These are phyloP conservation scores for Fusarium sp. DNA, from an alignment of 2,329 filamentous ascomycete species.

Conservation along the genomic window DNA sequence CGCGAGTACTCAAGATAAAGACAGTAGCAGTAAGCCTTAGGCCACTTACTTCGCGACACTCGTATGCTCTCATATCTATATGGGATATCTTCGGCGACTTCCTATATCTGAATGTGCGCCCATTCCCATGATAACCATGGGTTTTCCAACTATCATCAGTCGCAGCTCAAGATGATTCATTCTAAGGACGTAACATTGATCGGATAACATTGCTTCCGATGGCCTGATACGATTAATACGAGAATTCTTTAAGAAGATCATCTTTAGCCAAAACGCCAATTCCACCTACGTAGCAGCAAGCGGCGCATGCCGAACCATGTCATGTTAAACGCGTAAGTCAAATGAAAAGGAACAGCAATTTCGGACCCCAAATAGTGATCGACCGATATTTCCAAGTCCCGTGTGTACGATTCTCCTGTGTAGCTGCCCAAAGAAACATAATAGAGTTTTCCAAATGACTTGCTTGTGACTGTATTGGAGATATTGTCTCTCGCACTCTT, in stretches of 20 bases:
- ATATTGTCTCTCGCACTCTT: neutral
- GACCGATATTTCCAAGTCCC: neutral
- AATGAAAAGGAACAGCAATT: neutral
- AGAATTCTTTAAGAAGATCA: neutral
- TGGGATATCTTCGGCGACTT: no score
- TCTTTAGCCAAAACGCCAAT: neutral
- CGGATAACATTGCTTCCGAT: neutral
- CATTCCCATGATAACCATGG: no score
- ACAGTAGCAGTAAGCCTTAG: no score
- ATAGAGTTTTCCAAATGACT: neutral
- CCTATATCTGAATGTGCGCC: no score
- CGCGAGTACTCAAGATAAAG: no score
- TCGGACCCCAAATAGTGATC: neutral
- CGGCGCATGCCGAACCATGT: neutral
- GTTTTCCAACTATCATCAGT: neutral
- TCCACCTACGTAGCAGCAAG: neutral
- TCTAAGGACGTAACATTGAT: neutral
- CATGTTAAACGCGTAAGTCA: neutral
- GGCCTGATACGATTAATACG: neutral
- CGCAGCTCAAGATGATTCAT: neutral
- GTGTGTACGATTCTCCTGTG: no score
- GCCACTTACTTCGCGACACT: no score
- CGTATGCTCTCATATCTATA: no score
- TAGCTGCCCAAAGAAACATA: neutral
- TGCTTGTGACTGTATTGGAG: neutral